These are phyloP conservation scores for Athelia psychrophila DNA, from an alignment of 1,284 basidiomycete species.

Conservation along the genomic window DNA sequence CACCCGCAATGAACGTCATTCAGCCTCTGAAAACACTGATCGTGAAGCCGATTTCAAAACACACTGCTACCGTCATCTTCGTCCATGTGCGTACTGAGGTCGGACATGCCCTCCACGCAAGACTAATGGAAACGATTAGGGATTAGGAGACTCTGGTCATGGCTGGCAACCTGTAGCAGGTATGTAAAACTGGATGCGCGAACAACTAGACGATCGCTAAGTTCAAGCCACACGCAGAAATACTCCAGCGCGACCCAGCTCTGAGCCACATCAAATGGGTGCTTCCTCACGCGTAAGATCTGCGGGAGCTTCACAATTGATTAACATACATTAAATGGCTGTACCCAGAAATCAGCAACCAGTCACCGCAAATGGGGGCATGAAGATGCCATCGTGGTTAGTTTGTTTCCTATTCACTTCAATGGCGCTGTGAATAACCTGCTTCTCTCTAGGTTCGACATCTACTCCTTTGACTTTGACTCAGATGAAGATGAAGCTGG, in stretches of 20 bases:
- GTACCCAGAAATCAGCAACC: slow-evolving; percentile 36
- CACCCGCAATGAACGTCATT: slow-evolving; percentile 25
- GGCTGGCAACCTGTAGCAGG: slow-evolving; percentile 81
- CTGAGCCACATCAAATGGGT: slow-evolving; percentile 83
- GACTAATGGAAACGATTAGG: slow-evolving; percentile 35
- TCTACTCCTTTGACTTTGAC: slow-evolving; percentile 63
- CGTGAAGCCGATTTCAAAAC: slow-evolving; percentile 54
- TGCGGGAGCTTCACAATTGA: slow-evolving; percentile 2
- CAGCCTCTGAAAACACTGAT: slow-evolving; percentile 46
- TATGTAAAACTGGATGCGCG: slow-evolving; percentile 33
- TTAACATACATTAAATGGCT: slow-evolving; percentile 14
- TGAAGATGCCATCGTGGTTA: slow-evolving; percentile 72
- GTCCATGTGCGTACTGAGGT: slow-evolving; percentile 62
- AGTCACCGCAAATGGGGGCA: slow-evolving; percentile 67
- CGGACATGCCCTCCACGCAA: neutral
- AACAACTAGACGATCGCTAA: too few relatives aligned
- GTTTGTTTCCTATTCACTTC: slow-evolving; percentile 13
- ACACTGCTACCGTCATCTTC: slow-evolving; percentile 88
- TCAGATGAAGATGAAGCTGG: slow-evolving; percentile 70
- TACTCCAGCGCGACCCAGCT: slow-evolving; percentile 39
- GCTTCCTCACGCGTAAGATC: slow-evolving; percentile 69
- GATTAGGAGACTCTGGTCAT: slow-evolving; percentile 71
- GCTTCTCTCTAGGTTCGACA: slow-evolving; percentile 64
- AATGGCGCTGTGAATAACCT: neutral
- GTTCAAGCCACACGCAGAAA: slow-evolving; percentile 5